These are phyloP conservation scores for Jamesozyma lodderae DNA, from an alignment of 805 yeast species.

Conservation along the genomic window DNA sequence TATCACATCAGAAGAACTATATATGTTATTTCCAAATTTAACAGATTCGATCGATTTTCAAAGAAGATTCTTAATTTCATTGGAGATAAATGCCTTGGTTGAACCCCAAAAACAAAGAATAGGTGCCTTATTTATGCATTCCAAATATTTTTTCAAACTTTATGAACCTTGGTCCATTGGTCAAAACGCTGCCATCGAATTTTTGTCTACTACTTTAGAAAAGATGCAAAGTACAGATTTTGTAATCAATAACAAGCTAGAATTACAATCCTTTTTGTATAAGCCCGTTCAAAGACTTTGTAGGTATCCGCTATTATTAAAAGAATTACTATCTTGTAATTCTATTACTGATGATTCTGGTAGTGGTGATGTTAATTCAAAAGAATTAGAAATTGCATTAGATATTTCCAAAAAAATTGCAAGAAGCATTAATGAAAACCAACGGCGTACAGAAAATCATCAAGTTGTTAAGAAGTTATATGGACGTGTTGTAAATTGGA, in stretches of 20 bases:
- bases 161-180: constrained; percentile 94
- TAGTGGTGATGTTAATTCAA: constrained; percentile 12
- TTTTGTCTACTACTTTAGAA: constrained; percentile 41
- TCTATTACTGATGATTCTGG: constrained; percentile 1
- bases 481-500: constrained; percentile 82
- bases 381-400: constrained; percentile 63
- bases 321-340: constrained; percentile 46
- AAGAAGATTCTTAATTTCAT: constrained; percentile 75
- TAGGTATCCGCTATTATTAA: constrained; percentile 79
- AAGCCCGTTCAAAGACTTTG: constrained; percentile 96
- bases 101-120: constrained; percentile 72
- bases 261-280: constrained; percentile 77
- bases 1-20: constrained; percentile 70
- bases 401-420: constrained; percentile 78
- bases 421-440: constrained; percentile 82
- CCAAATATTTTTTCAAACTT: constrained; percentile 74
- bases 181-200: constrained; percentile 77
- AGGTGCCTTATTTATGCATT: constrained; percentile 81
- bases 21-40: constrained; percentile 76
- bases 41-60: constrained; percentile 83
- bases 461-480: constrained; percentile 58
- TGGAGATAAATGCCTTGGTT: constrained; percentile 77
- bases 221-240: constrained; percentile 50
- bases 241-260: constrained; percentile 76
- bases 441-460: constrained; percentile 81